Conservation (phyloP, 2,329 filamentous ascomycete species). For the Colletotrichum salicis region DNA sequence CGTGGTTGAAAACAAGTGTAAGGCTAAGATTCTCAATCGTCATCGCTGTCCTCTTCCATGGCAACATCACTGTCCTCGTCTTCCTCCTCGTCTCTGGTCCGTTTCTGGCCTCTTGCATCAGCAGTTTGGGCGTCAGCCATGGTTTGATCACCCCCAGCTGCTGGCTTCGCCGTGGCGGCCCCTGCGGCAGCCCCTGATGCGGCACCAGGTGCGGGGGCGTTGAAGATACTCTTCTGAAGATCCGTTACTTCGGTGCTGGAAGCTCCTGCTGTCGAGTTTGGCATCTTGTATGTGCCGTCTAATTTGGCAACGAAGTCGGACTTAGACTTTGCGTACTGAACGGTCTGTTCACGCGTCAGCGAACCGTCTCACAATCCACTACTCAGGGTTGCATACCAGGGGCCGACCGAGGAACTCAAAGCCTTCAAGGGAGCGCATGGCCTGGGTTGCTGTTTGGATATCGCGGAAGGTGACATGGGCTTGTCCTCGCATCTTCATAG, state of each 20-base stretch:
- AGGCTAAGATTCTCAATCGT: conserved; percentile 61
- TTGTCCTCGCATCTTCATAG: conserved; percentile 92
- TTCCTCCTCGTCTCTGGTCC: conserved; percentile 73
- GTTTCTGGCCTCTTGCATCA: conserved; percentile 74
- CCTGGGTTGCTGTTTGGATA: conserved; percentile 89
- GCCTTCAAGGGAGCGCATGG: conserved; percentile 88
- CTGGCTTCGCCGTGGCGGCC: conserved; percentile 57
- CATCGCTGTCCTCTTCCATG: conserved; percentile 78
- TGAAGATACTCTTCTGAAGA: conserved; percentile 84
- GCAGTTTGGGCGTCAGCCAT: conserved; percentile 64
- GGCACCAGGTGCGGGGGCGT: conserved; percentile 67
- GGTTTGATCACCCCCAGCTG: conserved; percentile 56
- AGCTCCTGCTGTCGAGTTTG: conserved; percentile 59
- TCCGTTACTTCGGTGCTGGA: conserved; percentile 74
- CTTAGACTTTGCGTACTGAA: conserved; percentile 89
- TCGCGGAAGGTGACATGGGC: conserved; percentile 93
- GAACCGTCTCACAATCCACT: background rate
- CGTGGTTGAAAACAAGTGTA: conserved; percentile 12
- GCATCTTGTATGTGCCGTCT: conserved; percentile 86
- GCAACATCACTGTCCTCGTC: conserved; percentile 77
- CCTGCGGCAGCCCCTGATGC: conserved; percentile 48
- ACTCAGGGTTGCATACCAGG: conserved; percentile 70
- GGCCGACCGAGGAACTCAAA: conserved; percentile 86
- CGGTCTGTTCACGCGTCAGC: conserved; percentile 69
- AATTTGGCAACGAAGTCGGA: conserved; percentile 91